Conservation (phyloP, 1,284 basidiomycete species). For the Cryptococcus hybrid region DNA sequence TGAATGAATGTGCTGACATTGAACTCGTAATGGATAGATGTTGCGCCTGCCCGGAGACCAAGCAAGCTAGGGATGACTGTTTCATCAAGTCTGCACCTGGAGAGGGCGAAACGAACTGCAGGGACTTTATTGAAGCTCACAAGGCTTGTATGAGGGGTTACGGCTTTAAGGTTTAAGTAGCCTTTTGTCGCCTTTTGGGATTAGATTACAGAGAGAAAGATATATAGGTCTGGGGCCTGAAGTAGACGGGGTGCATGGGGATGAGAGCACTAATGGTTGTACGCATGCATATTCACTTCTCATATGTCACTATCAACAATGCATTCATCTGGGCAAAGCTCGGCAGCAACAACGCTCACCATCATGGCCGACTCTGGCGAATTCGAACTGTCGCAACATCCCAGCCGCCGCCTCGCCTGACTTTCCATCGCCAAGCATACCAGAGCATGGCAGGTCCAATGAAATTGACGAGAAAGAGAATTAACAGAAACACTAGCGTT, state of each 20-base stretch:
- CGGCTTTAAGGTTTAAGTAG: constrained; percentile 72
- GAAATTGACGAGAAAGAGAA: constrained; percentile 32
- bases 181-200: background rate
- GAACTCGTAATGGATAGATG: constrained; percentile 56
- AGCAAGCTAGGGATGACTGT: constrained; percentile 86
- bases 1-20: background rate
- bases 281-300: background rate
- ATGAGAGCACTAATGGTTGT: background rate
- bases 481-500: constrained; percentile 20
- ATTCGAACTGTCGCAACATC: constrained; percentile 41
- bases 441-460: constrained; percentile 40
- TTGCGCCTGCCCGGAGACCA: constrained; percentile 94
- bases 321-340: too few species aligned
- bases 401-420: constrained; percentile 40
- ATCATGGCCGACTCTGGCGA: background rate
- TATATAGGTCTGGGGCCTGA: background rate
- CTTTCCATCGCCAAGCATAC: constrained; percentile 46
- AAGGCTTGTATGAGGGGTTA: constrained; percentile 84
- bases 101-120: constrained; percentile 74
- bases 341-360: too few species aligned
- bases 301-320: too few species aligned
- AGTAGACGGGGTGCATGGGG: background rate
- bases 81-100: constrained; percentile 73
- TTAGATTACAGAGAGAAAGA: background rate
- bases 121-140: constrained; percentile 73